A percentile compares a stretch with the other conserved stretches of the same genome.
Evolutionary conservation across 371 early-diverging fungal genomes (phyloP).

Genomic region (Apophysomyces trapeziformis): DNA sequence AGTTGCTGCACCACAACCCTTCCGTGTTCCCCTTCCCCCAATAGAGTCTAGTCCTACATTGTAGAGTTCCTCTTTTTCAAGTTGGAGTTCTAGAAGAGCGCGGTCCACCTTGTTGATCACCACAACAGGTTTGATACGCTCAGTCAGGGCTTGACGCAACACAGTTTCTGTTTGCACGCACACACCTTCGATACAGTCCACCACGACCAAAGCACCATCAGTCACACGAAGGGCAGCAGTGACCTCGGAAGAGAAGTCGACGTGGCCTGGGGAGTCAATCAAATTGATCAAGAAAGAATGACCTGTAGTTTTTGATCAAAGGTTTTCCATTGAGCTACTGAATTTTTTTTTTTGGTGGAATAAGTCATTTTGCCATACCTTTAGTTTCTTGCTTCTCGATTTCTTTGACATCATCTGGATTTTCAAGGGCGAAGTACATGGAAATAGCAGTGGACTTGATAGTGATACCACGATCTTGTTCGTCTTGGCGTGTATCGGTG

Average conservation of each 20-base stretch:
- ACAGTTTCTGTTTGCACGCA: constrained; percentile 99
- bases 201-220: constrained; percentile 99
- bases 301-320: constrained; percentile 14
- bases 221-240: constrained; percentile 99
- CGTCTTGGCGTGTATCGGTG: constrained; percentile 98
- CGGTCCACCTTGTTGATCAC: constrained; percentile 99
- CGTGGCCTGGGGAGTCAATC: constrained; percentile 99
- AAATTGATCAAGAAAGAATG: constrained; percentile 96
- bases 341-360: neutral
- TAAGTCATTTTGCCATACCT: constrained; percentile 46
- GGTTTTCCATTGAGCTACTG: neutral
- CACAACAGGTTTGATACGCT: constrained; percentile 97
- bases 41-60: constrained; percentile 39
- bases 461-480: constrained; percentile 99
- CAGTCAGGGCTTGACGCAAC: constrained; percentile 97
- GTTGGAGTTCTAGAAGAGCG: constrained; percentile 95
- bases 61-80: constrained; percentile 93
- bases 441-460: constrained; percentile 99
- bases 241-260: constrained; percentile 99
- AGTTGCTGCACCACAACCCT: neutral
- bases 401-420: constrained; percentile 78
- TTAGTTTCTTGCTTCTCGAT: constrained; percentile 85
- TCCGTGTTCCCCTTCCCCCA: neutral
- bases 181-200: constrained; percentile 98
- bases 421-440: constrained; percentile 94